Evolutionary conservation across 2,329 filamentous ascomycete species (phyloP).

Genomic region (Neurospora crassa): DNA sequence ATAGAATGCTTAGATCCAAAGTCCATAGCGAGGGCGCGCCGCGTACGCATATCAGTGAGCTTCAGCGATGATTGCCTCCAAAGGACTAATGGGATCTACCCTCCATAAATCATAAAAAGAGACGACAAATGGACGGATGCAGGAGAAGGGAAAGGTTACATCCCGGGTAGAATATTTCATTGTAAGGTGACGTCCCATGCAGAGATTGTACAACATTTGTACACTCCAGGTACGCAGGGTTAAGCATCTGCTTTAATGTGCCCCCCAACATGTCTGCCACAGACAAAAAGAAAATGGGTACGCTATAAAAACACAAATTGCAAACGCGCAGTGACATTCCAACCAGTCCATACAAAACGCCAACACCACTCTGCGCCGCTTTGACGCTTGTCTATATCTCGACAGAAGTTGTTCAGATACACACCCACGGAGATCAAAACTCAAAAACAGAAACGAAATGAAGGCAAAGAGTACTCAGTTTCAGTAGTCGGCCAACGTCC

Average conservation of each 20-base stretch:
- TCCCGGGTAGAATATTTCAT: not conserved
- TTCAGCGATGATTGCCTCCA: not conserved
- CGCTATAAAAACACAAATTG: not conserved
- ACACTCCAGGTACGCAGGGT: not conserved
- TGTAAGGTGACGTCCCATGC: not conserved
- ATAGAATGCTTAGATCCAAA: constrained; percentile 26
- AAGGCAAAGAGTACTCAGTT: not conserved
- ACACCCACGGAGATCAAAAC: not conserved
- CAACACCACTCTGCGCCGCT: not conserved
- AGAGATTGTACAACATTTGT: not conserved
- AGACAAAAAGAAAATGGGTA: not conserved
- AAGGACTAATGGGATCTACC: not conserved
- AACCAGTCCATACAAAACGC: not conserved
- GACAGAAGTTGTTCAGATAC: not conserved
- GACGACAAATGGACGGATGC: not conserved
- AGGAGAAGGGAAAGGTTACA: not conserved
- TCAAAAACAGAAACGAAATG: constrained; percentile 3
- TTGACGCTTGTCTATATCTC: not conserved
- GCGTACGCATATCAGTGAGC: not conserved
- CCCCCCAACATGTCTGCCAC: not conserved
- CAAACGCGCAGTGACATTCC: not conserved
- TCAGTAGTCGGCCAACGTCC: constrained; percentile 29
- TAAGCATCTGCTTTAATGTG: not conserved
- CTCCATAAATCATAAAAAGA: not conserved
- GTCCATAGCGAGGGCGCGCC: not conserved